Evolutionary conservation across 2,329 filamentous ascomycete species (phyloP), one percentile per base, ranked within the genome.

Genomic region (Bimuria novae-zelandiae): DNA sequence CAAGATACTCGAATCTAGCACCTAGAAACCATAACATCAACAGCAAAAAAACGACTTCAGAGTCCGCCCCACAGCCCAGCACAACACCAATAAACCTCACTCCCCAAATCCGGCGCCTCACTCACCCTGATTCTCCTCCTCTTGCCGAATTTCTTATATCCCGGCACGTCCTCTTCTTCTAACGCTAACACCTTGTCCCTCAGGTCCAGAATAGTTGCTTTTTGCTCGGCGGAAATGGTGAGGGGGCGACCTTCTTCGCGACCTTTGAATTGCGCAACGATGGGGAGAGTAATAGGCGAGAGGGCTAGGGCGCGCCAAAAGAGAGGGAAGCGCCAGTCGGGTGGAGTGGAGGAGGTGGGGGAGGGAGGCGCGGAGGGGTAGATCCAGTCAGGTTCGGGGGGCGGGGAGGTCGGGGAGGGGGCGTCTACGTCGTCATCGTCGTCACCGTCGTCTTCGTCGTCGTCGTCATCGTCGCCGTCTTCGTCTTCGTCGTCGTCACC

Each of bases 11-110:
- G n/a, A n/a, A n/a, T n/a, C n/a, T n/a, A n/a, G n/a, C n/a, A n/a
- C n/a, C n/a, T n/a, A n/a, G n/a, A n/a, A n/a, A n/a, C n/a, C n/a
- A n/a, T n/a, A n/a, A n/a, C n/a, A n/a, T n/a, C n/a, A n/a, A n/a
- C n/a, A n/a, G n/a, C n/a, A n/a, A n/a, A n/a, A n/a, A n/a, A n/a
- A n/a, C n/a, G n/a, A n/a, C n/a, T 27, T 27, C 25, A 27, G 10
- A 27, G 25, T 10, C 25, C 25, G 12, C 17, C 16, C 30, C 33
- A 47, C 23, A 37, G 5, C 23, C 44, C 44, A 22, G 44, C 44
- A 39, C 44, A 47, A 22, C 44, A 47, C 32, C 33, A 47, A 47
- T 37, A 47, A n/a, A 29, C 4, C 22, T 47, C 44, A n/a, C n/a
- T 23, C 33, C 22, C 44, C n/a, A 47, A 19, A 39, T 47, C n/a